Conservation (phyloP, 2,329 filamentous ascomycete species). For the Colletotrichum simmondsii region DNA sequence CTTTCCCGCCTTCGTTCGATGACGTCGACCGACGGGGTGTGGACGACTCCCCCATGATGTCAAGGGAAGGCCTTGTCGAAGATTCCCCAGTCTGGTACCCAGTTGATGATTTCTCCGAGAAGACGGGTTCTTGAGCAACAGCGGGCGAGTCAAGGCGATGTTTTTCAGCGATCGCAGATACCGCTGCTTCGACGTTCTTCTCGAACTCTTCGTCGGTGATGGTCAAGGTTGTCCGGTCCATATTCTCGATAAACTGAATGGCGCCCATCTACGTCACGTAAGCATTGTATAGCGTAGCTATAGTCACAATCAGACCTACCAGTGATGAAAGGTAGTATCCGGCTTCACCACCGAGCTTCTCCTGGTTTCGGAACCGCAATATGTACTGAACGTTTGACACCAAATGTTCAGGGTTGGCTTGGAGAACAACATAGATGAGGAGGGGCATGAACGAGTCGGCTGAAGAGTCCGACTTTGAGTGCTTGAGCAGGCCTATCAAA, state of each 20-base stretch:
- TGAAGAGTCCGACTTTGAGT: conserved; percentile 92
- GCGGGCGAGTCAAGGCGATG: conserved; percentile 69
- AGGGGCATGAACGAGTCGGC: conserved; percentile 96
- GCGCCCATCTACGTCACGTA: conserved; percentile 74
- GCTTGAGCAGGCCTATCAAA: conserved; percentile 79
- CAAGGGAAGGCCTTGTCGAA: conserved; percentile 44
- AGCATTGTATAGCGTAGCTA: background rate
- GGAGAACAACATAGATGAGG: conserved; percentile 94
- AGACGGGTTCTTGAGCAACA: conserved; percentile 49
- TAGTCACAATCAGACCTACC: conserved; percentile 55
- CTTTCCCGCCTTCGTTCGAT: conserved; percentile 58
- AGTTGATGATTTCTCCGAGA: conserved; percentile 56
- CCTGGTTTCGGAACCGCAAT: conserved; percentile 94
- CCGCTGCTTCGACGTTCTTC: conserved; percentile 93
- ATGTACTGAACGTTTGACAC: conserved; percentile 99
- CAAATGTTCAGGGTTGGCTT: conserved; percentile 93
- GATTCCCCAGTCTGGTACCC: conserved; percentile 57
- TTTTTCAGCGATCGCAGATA: conserved; percentile 93
- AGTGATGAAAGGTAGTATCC: conserved; percentile 98
- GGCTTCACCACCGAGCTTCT: conserved; percentile 96
- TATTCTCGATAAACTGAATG: conserved; percentile 95
- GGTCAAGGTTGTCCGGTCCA: conserved; percentile 93
- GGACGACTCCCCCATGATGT: conserved; percentile 43
- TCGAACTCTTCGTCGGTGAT: conserved; percentile 97
- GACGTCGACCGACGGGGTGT: conserved; percentile 63